Evolutionary conservation across 1,139 yeast genomes (phyloP).

Genomic region (Yamadazyma dendronema): DNA sequence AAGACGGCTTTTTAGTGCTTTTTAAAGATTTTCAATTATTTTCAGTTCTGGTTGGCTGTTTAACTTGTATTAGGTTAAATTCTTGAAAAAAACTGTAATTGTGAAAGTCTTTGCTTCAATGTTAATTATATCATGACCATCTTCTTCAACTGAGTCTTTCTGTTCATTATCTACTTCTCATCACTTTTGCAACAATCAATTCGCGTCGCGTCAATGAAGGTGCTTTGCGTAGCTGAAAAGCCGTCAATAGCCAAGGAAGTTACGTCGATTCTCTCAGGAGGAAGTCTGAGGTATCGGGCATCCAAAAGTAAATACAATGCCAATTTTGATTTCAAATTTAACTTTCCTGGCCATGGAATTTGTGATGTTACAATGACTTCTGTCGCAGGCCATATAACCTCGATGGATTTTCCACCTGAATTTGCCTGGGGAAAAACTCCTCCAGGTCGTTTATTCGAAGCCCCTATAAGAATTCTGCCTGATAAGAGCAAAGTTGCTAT

Average conservation of each 20-base stretch:
- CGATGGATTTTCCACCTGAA: conserved; percentile 62
- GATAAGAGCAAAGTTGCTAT: conserved; percentile 21
- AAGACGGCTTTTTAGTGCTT: no score
- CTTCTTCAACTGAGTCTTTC: no score
- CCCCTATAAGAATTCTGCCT: conserved; percentile 52
- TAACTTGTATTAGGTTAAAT: no score
- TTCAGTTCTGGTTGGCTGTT: no score
- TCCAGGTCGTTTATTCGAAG: conserved; percentile 65
- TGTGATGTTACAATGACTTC: conserved; percentile 90
- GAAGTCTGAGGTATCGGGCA: conserved; percentile 47
- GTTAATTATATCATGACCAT: no score
- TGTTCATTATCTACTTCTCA: no score
- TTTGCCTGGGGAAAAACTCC: conserved; percentile 68
- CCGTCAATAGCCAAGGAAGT: conserved; percentile 93
- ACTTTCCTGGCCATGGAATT: conserved; percentile 56
- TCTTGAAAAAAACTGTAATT: no score
- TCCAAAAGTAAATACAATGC: conserved; percentile 64
- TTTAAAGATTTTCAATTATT: no score
- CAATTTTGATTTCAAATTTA: conserved; percentile 75
- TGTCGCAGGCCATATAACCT: conserved; percentile 81
- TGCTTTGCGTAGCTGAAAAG: conserved; percentile 96
- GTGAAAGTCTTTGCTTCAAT: no score
- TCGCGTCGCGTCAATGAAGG: conserved; percentile 45
- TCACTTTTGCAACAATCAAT: no score
- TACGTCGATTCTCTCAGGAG: conserved; percentile 74